Conservation (phyloP, 768 basidiomycete genomes). For the Lenzites betulinus region DNA sequence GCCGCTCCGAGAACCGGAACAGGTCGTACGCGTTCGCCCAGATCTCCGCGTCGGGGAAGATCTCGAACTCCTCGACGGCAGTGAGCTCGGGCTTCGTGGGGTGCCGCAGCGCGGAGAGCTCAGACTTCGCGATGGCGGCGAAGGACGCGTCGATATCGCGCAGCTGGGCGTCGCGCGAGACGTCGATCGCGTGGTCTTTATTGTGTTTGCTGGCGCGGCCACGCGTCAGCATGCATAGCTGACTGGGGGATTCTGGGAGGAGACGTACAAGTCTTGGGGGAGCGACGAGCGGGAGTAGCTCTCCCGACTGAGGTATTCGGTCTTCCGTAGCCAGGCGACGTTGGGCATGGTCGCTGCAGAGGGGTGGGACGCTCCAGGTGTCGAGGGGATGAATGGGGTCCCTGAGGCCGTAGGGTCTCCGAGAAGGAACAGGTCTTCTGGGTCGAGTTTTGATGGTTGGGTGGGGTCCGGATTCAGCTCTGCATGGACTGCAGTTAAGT, state of each 20-base stretch:
- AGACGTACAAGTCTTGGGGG: constrained; percentile 57
- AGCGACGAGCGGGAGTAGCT: constrained; percentile 46
- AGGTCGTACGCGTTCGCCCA: constrained; percentile 91
- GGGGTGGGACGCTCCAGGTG: constrained; percentile 47
- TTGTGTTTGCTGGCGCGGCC: constrained; percentile 46
- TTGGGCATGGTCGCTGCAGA: constrained; percentile 44
- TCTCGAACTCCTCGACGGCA: constrained; percentile 79
- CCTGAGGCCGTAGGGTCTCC: constrained; percentile 58
- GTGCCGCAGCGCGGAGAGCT: constrained; percentile 62
- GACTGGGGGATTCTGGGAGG: constrained; percentile 3
- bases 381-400: constrained; percentile 38
- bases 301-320: constrained; percentile 81
- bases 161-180: constrained; percentile 74
- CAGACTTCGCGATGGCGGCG: constrained; percentile 59
- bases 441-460: constrained; percentile 64
- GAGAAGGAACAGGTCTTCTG: constrained; percentile 75
- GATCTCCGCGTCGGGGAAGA: constrained; percentile 81
- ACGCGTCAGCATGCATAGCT: neutral
- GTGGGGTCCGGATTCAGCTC: constrained; percentile 68
- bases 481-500: no score
- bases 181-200: constrained; percentile 53
- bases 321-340: constrained; percentile 91
- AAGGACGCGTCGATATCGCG: constrained; percentile 82
- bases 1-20: constrained; percentile 83
- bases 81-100: constrained; percentile 77